phyloP scores from a whole-genome alignment of 305 asterid species.

The Coffea humblotiana region DNA sequence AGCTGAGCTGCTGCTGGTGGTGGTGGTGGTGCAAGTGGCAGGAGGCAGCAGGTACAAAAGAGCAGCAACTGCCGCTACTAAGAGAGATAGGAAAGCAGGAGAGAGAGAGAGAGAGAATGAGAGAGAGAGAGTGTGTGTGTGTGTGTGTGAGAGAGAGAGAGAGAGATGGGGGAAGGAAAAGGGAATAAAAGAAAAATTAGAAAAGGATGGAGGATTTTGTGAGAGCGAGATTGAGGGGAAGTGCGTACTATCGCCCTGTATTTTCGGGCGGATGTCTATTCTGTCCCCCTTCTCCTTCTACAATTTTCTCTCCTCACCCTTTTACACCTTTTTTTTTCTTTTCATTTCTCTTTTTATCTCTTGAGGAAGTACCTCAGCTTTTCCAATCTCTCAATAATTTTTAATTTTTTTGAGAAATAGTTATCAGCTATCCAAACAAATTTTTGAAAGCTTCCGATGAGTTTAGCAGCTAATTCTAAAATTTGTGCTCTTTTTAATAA shows the following conservation, averaged over 20 bases:
- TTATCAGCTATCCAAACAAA: too few species aligned
- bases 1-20: too few species aligned
- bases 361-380: too few species aligned
- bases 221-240: background rate
- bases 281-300: conserved; percentile 75
- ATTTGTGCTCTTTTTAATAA: too few species aligned
- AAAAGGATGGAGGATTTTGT: conserved; percentile 8
- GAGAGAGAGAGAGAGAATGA: background rate
- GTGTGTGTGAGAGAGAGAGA: conserved; percentile 21
- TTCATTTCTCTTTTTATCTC: background rate
- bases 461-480: too few species aligned
- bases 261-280: conserved; percentile 92
- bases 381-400: background rate
- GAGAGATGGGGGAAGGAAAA: conserved; percentile 12
- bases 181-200: conserved; percentile 15
- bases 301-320: conserved; percentile 74
- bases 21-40: conserved; percentile 42
- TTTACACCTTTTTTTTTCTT: conserved; percentile 21
- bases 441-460: too few species aligned
- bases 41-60: conserved; percentile 42
- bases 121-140: background rate
- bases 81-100: conserved; percentile 17
- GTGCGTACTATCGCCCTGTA: conserved; percentile 57
- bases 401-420: background rate
- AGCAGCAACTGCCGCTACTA: conserved; percentile 59